Conservation (phyloP, 2,329 filamentous ascomycete species). For the Malbranchea cinnamomea region DNA sequence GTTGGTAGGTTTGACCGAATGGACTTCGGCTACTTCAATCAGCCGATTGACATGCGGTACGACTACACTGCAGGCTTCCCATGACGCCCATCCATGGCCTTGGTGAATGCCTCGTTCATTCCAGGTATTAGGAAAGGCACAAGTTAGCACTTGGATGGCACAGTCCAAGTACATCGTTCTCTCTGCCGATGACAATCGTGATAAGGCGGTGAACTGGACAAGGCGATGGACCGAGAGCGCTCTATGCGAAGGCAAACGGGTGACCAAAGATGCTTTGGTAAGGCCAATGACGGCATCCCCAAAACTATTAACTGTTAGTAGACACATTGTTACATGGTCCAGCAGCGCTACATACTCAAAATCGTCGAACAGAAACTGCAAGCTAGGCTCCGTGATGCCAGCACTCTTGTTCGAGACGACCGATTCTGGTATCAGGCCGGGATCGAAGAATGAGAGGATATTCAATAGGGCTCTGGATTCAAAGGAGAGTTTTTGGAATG, state of each 20-base stretch:
- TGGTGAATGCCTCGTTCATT: slow-evolving; percentile 1
- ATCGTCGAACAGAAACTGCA: slow-evolving; percentile 5
- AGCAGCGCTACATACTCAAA: slow-evolving; percentile 5
- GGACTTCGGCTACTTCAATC: slow-evolving; percentile 10
- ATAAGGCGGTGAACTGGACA: slow-evolving; percentile 4
- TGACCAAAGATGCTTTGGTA: slow-evolving; percentile 4
- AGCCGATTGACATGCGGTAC: slow-evolving; percentile 18
- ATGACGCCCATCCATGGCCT: slow-evolving; percentile 5
- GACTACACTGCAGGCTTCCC: slow-evolving; percentile 4
- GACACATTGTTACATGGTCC: no score
- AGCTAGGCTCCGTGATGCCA: slow-evolving; percentile 1
- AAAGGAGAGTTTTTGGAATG: slow-evolving; percentile 1
- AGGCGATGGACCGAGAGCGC: slow-evolving; percentile 4
- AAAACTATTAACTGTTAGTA: slow-evolving; percentile 4
- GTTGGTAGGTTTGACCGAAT: slow-evolving; percentile 8
- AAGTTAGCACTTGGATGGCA: slow-evolving; percentile 2
- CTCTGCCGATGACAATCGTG: neutral
- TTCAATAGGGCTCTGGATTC: slow-evolving; percentile 2
- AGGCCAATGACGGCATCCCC: slow-evolving; percentile 5
- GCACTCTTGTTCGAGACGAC: slow-evolving; percentile 10
- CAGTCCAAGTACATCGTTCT: neutral
- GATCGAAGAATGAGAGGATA: slow-evolving; percentile 5
- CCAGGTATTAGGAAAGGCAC: slow-evolving; percentile 6
- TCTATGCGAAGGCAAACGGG: neutral
- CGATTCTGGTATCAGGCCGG: slow-evolving; percentile 3